phyloP scores from a whole-genome alignment of 2,329 filamentous ascomycete species.

The Colletotrichum liriopes region DNA sequence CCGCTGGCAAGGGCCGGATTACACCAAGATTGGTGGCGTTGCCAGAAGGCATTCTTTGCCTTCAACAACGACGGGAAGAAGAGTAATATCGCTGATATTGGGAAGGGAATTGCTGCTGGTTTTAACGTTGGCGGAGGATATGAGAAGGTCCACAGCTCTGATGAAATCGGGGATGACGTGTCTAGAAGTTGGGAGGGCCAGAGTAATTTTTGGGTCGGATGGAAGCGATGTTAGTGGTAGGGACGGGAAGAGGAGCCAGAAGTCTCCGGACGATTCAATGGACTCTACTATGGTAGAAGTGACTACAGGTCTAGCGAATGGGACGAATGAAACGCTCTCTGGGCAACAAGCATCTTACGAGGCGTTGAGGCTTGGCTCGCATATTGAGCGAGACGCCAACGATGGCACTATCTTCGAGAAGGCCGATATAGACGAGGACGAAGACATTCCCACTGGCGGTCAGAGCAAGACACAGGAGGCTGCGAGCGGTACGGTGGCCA shows the following conservation, averaged over 20 bases:
- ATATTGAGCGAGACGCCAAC: neutral
- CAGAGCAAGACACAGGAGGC: neutral
- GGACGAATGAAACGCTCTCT: neutral
- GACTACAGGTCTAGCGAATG: neutral
- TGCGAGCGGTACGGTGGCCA: neutral
- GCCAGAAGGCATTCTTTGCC: constrained; percentile 49
- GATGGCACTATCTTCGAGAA: neutral
- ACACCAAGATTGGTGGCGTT: constrained; percentile 41
- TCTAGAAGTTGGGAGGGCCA: constrained; percentile 3
- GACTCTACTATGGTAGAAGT: neutral
- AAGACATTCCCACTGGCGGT: neutral
- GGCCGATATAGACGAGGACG: neutral
- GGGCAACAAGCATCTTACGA: neutral
- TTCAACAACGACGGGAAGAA: constrained; percentile 45
- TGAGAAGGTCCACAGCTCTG: neutral
- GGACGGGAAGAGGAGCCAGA: neutral
- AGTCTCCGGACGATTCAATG: neutral
- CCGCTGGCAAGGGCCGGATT: constrained; percentile 39
- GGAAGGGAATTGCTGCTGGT: constrained; percentile 18
- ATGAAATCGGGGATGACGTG: neutral
- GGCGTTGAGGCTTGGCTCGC: neutral
- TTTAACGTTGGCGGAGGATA: neutral
- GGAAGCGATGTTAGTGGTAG: neutral
- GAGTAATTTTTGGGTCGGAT: neutral
- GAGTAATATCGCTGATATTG: constrained; percentile 41